Conservation (phyloP, 2,329 filamentous ascomycete genomes). For the Epichloe uncinata region DNA sequence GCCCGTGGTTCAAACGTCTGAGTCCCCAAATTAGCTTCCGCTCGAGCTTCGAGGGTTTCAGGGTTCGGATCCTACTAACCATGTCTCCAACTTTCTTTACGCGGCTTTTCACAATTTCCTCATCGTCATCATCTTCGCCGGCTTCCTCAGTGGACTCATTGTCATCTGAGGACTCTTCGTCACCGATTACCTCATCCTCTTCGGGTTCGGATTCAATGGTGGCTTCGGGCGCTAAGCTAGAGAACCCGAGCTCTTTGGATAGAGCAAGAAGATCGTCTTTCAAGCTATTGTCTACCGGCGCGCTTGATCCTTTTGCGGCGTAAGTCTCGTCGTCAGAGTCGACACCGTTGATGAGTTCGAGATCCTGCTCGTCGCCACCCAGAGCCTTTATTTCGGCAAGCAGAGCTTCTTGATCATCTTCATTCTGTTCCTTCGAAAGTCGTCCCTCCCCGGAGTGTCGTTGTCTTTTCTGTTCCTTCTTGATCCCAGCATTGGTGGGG, state of each 20-base stretch:
- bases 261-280: constrained; percentile 24
- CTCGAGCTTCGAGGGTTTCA: not conserved
- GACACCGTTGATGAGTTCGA: constrained; percentile 44
- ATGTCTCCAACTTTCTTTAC: constrained; percentile 19
- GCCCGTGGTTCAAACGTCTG: constrained; percentile 44
- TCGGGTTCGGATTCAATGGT: constrained; percentile 25
- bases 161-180: constrained; percentile 14
- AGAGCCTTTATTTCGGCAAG: constrained; percentile 52
- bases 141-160: constrained; percentile 15
- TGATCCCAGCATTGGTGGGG: constrained; percentile 19
- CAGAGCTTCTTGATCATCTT: constrained; percentile 27
- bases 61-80: constrained; percentile 15
- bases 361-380: constrained; percentile 51
- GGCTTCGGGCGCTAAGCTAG: constrained; percentile 20
- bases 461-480: constrained; percentile 25
- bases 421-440: constrained; percentile 12
- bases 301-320: constrained; percentile 16
- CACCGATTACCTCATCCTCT: constrained; percentile 18
- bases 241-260: constrained; percentile 26
- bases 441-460: constrained; percentile 16
- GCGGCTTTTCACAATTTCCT: constrained; percentile 11
- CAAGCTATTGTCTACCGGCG: constrained; percentile 27
- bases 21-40: constrained; percentile 20
- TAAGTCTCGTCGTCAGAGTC: constrained; percentile 28
- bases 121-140: constrained; percentile 19